Evolutionary conservation across 2,329 filamentous ascomycete genomes (phyloP), one percentile per base, ranked within the genome.

Genomic region (Drechslera avenae): DNA sequence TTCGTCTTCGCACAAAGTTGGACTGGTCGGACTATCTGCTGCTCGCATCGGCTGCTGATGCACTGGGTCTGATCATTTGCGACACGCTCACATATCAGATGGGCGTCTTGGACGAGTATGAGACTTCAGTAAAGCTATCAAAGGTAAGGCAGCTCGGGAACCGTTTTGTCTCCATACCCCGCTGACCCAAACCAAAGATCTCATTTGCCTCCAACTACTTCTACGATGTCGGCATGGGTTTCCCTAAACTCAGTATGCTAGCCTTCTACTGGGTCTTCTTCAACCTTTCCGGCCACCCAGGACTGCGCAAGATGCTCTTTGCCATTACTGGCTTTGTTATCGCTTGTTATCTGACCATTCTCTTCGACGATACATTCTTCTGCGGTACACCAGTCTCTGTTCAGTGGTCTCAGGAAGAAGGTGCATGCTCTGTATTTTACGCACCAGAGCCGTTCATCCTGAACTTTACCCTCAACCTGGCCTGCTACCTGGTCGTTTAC

Each of bases 241-340:
- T 64, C 31, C 61, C 61, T 9, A 64, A 64, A 35, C 57, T 64
- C 33, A 62, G 61, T 31, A 64, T 64, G 61, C 53, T 64, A 6
- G 61, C 59, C 3, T 64, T 64, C 32, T 64, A 62, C 52, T 64
- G 59, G 61, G 40, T 48, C 1, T 64, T 50, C 39, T 64, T 64
- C 55, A 52, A 64, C 33, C 54, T 64, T 4, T 40, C 52, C 3
- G 40, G 54, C 3, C 53, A 55, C 9, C 59, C 61, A n/a, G 55
- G 46, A 1, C 53, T 64, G 46, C 60, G 59, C 34, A 62, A 57
- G 47, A 64, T 62, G 57, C 57, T 64, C 5, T 64, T 50, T 31
- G 50, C 26, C 21, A 56, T 62, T 21, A 62, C 61, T 4, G 52
- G 31, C 10, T 64, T 64, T 12, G 61, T 64, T 1, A 23, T 59